Base-by-base conservation (phyloP, 2,329 filamentous ascomycete genomes). In the Exophiala spinifera region DNA sequence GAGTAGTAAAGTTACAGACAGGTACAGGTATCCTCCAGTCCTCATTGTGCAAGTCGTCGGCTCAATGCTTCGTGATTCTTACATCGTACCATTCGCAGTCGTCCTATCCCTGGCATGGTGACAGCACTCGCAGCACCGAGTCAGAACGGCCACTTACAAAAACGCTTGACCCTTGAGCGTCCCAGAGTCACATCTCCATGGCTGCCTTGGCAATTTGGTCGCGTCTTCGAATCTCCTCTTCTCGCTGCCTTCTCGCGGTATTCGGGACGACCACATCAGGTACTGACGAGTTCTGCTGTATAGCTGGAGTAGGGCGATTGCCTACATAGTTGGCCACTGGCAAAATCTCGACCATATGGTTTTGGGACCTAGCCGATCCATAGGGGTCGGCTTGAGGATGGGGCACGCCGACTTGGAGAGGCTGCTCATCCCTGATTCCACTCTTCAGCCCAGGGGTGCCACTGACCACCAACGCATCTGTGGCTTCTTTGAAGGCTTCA, bases 181-280 rank as follows among this genome's bases (percentile, higher is more conserved):
- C 11, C 11, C 6, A 31, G 14, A 51, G 45, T 25, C 46, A 46
- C 55, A 55, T 55, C n/a, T 53, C 55, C 55, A 60, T 51, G 14
- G 57, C 57, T 28, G 50, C 48, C 47, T 55, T 52, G 5, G 57
- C 57, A 21, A 60, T 46, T 33, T 56, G 51, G 42, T 57, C 55
- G 31, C 54, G 43, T 44, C 51, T 44, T 34, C 55, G 45, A 14
- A 60, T 57, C 37, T 60, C 55, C 20, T 46, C 57, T 19, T 50
- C 23, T n/a, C 48, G 51, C 17, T 60, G 43, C 17, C 46, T 37
- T 17, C 44, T 43, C n/a, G 33, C 42, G n/a, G 46, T 50, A 17
- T 17, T 21, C n/a, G 21, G 45, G 14, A 17, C 20, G 14, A 13
- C 17, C 5, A 20, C 21, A 20, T 14, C 21, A 40, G 44, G 20